phyloP scores from a whole-genome alignment of 2,329 filamentous ascomycete genomes.

The Aspergillus luchuensis region DNA sequence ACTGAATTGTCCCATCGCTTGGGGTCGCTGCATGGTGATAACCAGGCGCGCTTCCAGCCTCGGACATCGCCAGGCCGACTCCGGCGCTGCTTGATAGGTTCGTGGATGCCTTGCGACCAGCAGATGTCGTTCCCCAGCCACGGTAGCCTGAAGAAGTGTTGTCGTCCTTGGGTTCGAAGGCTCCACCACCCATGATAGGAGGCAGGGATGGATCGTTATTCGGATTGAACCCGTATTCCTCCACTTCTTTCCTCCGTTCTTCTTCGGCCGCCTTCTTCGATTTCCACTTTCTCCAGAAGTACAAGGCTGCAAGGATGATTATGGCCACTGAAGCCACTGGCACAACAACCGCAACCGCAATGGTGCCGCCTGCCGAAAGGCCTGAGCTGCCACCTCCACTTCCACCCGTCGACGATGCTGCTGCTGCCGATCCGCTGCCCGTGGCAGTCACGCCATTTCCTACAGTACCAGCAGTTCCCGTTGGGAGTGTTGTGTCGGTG shows the following conservation, averaged over 20 bases:
- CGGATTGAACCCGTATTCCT: conserved; percentile 97
- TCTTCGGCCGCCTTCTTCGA: conserved; percentile 82
- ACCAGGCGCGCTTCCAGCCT: conserved; percentile 62
- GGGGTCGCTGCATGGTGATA: conserved; percentile 62
- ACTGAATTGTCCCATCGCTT: conserved; percentile 59
- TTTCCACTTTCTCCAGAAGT: conserved; percentile 87
- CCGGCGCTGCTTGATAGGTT: conserved; percentile 75
- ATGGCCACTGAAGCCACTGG: conserved; percentile 86
- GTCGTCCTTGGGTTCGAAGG: conserved; percentile 68
- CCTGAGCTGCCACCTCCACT: conserved; percentile 34
- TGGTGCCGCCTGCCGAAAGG: conserved; percentile 62
- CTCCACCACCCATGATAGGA: conserved; percentile 51
- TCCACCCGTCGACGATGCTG: conserved; percentile 29
- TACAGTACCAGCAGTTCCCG: conserved; percentile 20
- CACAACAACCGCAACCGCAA: conserved; percentile 90
- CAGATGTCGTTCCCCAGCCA: conserved; percentile 84
- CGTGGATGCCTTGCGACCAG: conserved; percentile 81
- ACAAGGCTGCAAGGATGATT: conserved; percentile 73
- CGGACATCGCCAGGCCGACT: conserved; percentile 67
- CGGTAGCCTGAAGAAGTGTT: conserved; percentile 71
- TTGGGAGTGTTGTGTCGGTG: conserved; percentile 16
- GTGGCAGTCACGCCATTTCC: conserved; percentile 29
- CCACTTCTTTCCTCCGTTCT: conserved; percentile 88
- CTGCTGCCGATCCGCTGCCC: conserved; percentile 28
- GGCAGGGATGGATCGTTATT: conserved; percentile 86